These are phyloP conservation scores for Aspergillus neotritici DNA, from an alignment of 2,329 filamentous ascomycete species.

Conservation along the genomic window DNA sequence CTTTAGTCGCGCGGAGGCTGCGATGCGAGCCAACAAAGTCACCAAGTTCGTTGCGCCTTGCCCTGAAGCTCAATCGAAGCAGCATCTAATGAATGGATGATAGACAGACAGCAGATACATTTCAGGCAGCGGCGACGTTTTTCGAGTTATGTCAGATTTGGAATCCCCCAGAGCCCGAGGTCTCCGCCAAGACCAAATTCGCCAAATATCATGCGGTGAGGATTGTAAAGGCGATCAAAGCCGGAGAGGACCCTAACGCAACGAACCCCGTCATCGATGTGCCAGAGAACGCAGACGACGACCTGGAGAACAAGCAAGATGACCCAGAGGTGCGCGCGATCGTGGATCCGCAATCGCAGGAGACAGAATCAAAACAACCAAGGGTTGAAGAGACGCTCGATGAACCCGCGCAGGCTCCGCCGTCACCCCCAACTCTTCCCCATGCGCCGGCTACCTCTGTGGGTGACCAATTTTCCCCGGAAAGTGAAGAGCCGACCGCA, in stretches of 20 bases:
- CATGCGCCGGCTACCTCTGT: constrained; percentile 17
- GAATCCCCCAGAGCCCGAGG: constrained; percentile 68
- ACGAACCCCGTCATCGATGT: constrained; percentile 64
- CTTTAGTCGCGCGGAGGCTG: constrained; percentile 75
- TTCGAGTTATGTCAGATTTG: constrained; percentile 83
- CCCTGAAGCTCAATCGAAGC: constrained; percentile 6
- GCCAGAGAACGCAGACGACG: constrained; percentile 46
- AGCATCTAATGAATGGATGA: constrained; percentile 3
- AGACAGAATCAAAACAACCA: constrained; percentile 43
- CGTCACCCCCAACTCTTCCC: constrained; percentile 38
- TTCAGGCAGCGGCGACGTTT: constrained; percentile 87
- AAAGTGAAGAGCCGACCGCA: constrained; percentile 21
- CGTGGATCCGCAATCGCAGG: constrained; percentile 41
- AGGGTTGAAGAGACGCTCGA: constrained; percentile 58
- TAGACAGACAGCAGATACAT: constrained; percentile 88
- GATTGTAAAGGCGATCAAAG: constrained; percentile 84
- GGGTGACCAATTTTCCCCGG: constrained; percentile 21
- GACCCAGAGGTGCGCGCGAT: constrained; percentile 61
- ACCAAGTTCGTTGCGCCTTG: constrained; percentile 53
- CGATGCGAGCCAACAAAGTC: constrained; percentile 75
- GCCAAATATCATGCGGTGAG: constrained; percentile 92
- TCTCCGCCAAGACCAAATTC: constrained; percentile 83
- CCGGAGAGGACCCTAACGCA: constrained; percentile 85
- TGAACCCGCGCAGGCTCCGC: constrained; percentile 49
- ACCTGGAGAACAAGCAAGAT: constrained; percentile 51